phyloP scores from a whole-genome alignment of 2,329 filamentous ascomycete species.

The Aspergillus neotritici region DNA sequence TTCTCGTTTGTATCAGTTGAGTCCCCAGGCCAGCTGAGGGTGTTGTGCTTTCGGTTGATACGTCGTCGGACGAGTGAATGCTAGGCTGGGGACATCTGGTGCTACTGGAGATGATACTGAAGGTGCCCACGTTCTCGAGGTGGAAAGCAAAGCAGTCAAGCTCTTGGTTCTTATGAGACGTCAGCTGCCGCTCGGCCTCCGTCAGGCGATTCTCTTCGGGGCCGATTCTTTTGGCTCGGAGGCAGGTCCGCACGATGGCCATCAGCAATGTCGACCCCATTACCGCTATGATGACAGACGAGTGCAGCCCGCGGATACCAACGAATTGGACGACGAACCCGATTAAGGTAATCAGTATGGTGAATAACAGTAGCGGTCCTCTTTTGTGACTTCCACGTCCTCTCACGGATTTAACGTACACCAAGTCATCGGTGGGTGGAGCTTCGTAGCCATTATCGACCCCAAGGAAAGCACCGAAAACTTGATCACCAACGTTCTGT shows the following conservation, averaged over 20 bases:
- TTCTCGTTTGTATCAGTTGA: constrained; percentile 18
- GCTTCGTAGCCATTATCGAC: constrained; percentile 18
- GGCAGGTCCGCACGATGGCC: constrained; percentile 30
- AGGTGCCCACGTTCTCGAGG: constrained; percentile 21
- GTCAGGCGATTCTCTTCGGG: constrained; percentile 24
- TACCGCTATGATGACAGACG: constrained; percentile 33
- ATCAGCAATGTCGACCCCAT: constrained; percentile 34
- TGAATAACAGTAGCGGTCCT: constrained; percentile 15
- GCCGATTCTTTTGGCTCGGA: constrained; percentile 29
- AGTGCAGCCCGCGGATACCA: constrained; percentile 34
- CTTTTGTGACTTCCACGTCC: constrained; percentile 9
- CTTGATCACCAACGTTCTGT: constrained; percentile 35
- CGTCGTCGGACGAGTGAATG: constrained; percentile 4
- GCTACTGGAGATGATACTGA: constrained; percentile 12
- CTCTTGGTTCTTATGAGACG: constrained; percentile 25
- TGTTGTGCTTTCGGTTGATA: constrained; percentile 1
- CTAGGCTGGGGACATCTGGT: constrained; percentile 5
- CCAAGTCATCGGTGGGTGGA: constrained; percentile 10
- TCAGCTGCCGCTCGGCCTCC: constrained; percentile 15
- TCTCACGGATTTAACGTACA: constrained; percentile 27
- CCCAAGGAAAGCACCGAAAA: constrained; percentile 33
- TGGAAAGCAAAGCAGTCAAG: constrained; percentile 29
- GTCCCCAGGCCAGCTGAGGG: not conserved
- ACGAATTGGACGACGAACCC: constrained; percentile 38
- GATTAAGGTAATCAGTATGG: constrained; percentile 22